Evolutionary conservation across 2,329 filamentous ascomycete genomes (phyloP).

Genomic region (Clonostachys byssicola): DNA sequence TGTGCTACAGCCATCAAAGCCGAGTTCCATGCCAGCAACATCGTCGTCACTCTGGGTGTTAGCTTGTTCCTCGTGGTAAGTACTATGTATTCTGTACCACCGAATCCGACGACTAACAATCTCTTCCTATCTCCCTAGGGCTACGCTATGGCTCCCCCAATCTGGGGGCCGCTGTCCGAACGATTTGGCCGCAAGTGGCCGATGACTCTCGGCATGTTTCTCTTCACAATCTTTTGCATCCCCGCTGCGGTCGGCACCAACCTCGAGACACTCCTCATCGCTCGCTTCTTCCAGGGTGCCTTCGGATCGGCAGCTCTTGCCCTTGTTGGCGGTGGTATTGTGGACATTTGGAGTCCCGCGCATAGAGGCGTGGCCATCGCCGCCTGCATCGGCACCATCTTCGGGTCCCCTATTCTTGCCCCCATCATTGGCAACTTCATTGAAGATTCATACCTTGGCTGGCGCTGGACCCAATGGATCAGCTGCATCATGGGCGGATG

Average conservation of each 20-base stretch:
- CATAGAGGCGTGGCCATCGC: conserved; percentile 44
- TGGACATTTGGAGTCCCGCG: conserved; percentile 45
- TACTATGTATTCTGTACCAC: too few relatives aligned
- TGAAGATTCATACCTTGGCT: conserved; percentile 35
- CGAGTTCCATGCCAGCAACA: too few relatives aligned
- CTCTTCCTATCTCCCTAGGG: conserved; percentile 17
- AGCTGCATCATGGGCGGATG: conserved; percentile 1
- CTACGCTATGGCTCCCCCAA: conserved; percentile 52
- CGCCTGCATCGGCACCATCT: conserved; percentile 27
- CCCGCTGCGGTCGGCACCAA: conserved; percentile 57
- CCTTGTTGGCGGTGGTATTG: conserved; percentile 48
- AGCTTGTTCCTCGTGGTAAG: too few relatives aligned
- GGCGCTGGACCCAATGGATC: conserved; percentile 3
- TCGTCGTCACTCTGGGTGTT: too few relatives aligned
- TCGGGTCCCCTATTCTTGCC: conserved; percentile 55
- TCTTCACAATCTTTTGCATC: conserved; percentile 61
- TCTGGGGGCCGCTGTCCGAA: conserved; percentile 56
- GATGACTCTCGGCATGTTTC: conserved; percentile 50
- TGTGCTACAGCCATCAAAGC: too few relatives aligned
- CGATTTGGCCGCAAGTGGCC: conserved; percentile 59
- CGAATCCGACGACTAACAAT: too few relatives aligned
- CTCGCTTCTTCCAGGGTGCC: conserved; percentile 55
- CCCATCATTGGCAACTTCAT: conserved; percentile 43
- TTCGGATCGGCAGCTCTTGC: conserved; percentile 52
- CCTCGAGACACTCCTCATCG: conserved; percentile 51